Base-by-base conservation (phyloP, 805 yeast species). In the Suhomyces canberraensis region DNA sequence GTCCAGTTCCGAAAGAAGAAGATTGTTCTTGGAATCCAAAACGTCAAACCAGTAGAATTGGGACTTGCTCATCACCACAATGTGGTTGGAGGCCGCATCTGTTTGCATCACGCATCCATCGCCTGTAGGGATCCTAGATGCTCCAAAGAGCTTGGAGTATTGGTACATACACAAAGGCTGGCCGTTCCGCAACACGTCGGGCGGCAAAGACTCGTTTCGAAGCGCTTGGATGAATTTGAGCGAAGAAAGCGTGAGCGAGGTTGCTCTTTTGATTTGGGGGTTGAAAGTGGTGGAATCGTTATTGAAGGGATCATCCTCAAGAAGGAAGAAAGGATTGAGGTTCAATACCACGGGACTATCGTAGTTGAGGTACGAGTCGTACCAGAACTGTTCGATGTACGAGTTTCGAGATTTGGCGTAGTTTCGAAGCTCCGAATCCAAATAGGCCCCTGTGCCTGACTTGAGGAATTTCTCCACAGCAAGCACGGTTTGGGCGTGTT, bases 21-120 rank as follows among this genome's bases (percentile, higher is more conserved):
- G 69, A 52, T 85, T 81, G 55, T 84, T 78, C 44, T 79, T 64
- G 33, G 71, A 70, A 59, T 88, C 95, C 49, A 89, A 66, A 1
- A 89, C 97, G 55, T 89, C 96, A 56, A 89, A 89, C 96, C 96
- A 89, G 63, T 89, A 89, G 59, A 88, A 86, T 60, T 89, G 96
- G 2, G 95, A 84, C 52, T 84, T 81, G 44, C 87, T 80, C 57
- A 87, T 64, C 11, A 89, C 90, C 8, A 88, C 81, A 25, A 89
- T 78, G 58, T 89, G 96, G 51, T 79, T 84, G 1, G 93, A 79
- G 8, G 78, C 68, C 6, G 71, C 56, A 58, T 86, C 95, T 1
- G 86, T 76, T 60, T 88, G 95, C 80, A 89, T 79, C 38, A 84
- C 78, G 59, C 97, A 89, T 3, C 95, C 95, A 16, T 73, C 71